Evolutionary conservation across 768 basidiomycete genomes (phyloP), one percentile per base, ranked within the genome.

Genomic region (Phylloporus sp.): DNA sequence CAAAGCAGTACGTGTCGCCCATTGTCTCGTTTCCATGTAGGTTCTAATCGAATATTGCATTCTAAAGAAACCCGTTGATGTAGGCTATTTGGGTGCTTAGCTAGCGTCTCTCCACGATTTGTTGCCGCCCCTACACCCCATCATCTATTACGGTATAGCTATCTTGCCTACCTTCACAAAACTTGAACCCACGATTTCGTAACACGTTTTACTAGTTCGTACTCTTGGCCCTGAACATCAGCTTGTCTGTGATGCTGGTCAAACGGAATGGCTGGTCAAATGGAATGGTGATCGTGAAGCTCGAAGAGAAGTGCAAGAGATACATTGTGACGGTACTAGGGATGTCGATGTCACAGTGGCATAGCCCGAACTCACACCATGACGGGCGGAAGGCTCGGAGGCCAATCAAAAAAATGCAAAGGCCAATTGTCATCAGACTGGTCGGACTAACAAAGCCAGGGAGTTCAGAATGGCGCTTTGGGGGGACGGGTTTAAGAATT

Each of bases 41-140:
- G 1, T 13, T 20, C 33, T 48, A 5, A 44, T 18, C 9, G 17
- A 34, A 15, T 5, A 1, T 4, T 9, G 3, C 3, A 4, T 6
- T 18, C 32, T 9, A 34, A 18, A 58, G 57, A 26, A 38, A 26
- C 50, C 32, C 14, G 2, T 57, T 6, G 42, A 26, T 17, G 13
- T 48, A 15, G 48, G 27, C 27, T 18, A 23, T 23, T 2, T 17
- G 36, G 6, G 18, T 1, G 1, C 1, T 3, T 41, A 23, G 46
- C n/a, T n/a, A n/a, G n/a, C n/a, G n/a, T 28, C 21, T 18, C 10
- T 9, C n/a, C 28, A 9, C 7, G 9, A 3, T 14, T 31, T 14
- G 20, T 14, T 48, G 6, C 9, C 10, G 10, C 13, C 5, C 5
- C 27, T 22, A 24, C 14, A 7, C 6, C 8, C 5, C 5, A 17